Evolutionary conservation across 192 early-diverging fungal genomes (phyloP), one percentile per base, ranked within the genome.

Genomic region (Chytriomyces sp.): DNA sequence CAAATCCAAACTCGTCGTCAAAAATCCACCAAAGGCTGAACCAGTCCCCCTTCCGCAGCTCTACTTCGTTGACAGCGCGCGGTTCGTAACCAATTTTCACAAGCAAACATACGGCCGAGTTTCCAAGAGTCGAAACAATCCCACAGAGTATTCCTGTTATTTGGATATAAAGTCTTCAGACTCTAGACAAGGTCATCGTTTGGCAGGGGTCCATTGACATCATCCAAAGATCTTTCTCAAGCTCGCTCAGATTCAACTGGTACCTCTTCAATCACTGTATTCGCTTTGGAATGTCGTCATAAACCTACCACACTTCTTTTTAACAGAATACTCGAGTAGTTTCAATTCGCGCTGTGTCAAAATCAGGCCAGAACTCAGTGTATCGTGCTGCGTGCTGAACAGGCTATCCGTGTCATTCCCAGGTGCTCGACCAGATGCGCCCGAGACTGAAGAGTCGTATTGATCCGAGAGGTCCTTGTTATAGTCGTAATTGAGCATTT

Each of bases 1-100:
- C 73, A 33, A 30, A 74, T 39, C 73, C 73, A 37, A 67, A 74
- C 17, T 38, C 64, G 36, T 74, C 73, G 54, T 74, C 73, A 58
- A 74, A 74, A 8, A 17, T 26, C n/a, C 39, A 64, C 73, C 57
- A 62, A 5, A 74, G 39, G 26, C 14, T 25, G 2, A 74, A 37
- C 36, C 37, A 17, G 41, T 74, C 73, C 37, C 53, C 62, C 28
- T 64, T 64, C 7, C 22, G 7, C 53, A 74, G 4, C 6, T 64
- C 36, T 10, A 74, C 63, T 66, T 74, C 73, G 52, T 74, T 74
- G 4, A 12, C n/a, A 26, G 73, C 73, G 12, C 73, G 61, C 14
- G 73, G 64, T 32, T 74, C 63, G 52, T 74, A 74, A 0, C 53
- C 38, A 25, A 74, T 67, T 19, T 64, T 62, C 5, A 59, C 73